phyloP scores from a whole-genome alignment of 2,329 filamentous ascomycete species.

The Penicillium griseofulvum region DNA sequence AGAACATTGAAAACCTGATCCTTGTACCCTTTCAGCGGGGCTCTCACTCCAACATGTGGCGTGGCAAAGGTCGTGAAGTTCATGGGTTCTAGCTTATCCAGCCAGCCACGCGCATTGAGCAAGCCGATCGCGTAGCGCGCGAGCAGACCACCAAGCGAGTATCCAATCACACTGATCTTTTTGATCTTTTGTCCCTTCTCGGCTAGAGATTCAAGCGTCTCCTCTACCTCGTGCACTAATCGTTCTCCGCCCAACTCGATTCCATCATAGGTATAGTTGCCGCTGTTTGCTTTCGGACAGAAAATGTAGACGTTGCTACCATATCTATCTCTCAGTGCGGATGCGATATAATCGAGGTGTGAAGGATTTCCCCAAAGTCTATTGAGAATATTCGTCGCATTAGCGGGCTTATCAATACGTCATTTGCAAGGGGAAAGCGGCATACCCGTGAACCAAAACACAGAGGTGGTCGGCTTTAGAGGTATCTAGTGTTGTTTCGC shows the following conservation, averaged over 20 bases:
- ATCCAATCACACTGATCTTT: slow-evolving; percentile 84
- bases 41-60: slow-evolving; percentile 74
- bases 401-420: slow-evolving; percentile 5
- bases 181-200: slow-evolving; percentile 67
- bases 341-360: slow-evolving; percentile 56
- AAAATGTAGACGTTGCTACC: slow-evolving; percentile 56
- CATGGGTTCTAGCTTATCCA: slow-evolving; percentile 77
- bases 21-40: slow-evolving; percentile 64
- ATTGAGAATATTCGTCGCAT: slow-evolving; percentile 8
- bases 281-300: slow-evolving; percentile 55
- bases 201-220: slow-evolving; percentile 54
- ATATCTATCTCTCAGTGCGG: slow-evolving; percentile 51
- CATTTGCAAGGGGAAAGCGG: slow-evolving; percentile 8
- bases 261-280: slow-evolving; percentile 62
- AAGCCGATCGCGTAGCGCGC: slow-evolving; percentile 83
- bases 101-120: slow-evolving; percentile 73
- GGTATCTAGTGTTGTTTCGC: slow-evolving; percentile 8
- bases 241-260: slow-evolving; percentile 69
- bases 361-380: slow-evolving; percentile 62
- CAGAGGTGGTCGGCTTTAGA: slow-evolving; percentile 53
- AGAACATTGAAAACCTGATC: slow-evolving; percentile 77
- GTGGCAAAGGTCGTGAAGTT: slow-evolving; percentile 94
- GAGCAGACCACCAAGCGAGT: slow-evolving; percentile 84
- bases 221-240: slow-evolving; percentile 62
- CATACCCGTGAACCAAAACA: slow-evolving; percentile 62